Evolutionary conservation across 371 early-diverging fungal genomes (phyloP), one percentile per base, ranked within the genome.

Genomic region (Mortierella sp.): DNA sequence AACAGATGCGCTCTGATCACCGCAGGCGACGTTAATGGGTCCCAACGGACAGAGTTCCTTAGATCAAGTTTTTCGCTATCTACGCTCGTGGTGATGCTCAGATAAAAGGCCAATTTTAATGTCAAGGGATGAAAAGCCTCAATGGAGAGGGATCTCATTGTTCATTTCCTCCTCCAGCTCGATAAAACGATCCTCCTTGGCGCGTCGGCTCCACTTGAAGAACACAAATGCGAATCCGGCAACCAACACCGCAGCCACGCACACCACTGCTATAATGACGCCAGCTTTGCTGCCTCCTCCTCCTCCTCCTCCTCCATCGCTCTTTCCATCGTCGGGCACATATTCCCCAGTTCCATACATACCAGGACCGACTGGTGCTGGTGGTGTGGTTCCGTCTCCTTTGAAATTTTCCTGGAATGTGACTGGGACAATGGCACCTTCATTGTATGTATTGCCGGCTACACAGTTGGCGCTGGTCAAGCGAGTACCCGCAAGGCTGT

Each of bases 81-180:
- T n/a, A n/a, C n/a, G n/a, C n/a, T n/a, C n/a, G n/a, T n/a, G n/a
- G n/a, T n/a, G n/a, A n/a, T n/a, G n/a, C n/a, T n/a, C n/a, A n/a
- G n/a, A n/a, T n/a, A n/a, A n/a, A n/a, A n/a, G 34, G 34, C 10
- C 7, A 10, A 34, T 10, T 34, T 34, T 34, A 34, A 34, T 34
- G 34, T 34, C 7, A n/a, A n/a, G n/a, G n/a, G n/a, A n/a, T n/a
- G n/a, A n/a, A n/a, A n/a, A n/a, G n/a, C n/a, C 19, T 26, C 53
- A 74, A 24, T 60, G 60, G 23, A 74, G 31, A 18, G 76, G 76
- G 42, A 74, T 74, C 38, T 74, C 76, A 54, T 68, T 68, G 28
- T 74, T 68, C 76, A 74, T 74, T 52, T 74, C 76, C 18, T 74
- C 76, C 58, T 74, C 76, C 26, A 74, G 53, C 46, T 74, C 76